A percentile compares a stretch with the other conserved stretches of the same genome.
phyloP scores from a whole-genome alignment of 495 filamentous ascomycete genomes.

The Aspergillus campestris region DNA sequence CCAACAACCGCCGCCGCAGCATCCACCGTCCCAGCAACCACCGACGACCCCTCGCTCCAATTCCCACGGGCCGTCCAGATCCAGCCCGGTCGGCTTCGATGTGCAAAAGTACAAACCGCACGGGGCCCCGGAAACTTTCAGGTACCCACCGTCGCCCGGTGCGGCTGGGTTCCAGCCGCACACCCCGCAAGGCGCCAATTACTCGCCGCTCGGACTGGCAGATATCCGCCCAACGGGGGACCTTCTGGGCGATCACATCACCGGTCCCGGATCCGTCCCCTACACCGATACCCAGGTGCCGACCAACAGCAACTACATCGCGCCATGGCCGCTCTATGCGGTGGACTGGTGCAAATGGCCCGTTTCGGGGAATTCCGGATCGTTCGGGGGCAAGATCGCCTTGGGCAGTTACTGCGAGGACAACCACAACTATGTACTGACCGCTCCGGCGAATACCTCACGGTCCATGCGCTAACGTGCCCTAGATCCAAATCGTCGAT shows the following conservation, averaged over 20 bases:
- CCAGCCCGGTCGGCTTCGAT: slow-evolving; percentile 73
- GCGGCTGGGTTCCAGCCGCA: slow-evolving; percentile 53
- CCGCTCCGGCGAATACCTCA: not conserved
- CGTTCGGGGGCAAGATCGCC: slow-evolving; percentile 82
- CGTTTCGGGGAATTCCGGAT: slow-evolving; percentile 53
- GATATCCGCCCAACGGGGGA: slow-evolving; percentile 80
- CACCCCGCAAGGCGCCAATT: slow-evolving; percentile 63
- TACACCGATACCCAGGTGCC: slow-evolving; percentile 45
- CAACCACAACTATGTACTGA: slow-evolving; percentile 87
- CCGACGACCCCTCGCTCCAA: slow-evolving; percentile 61
- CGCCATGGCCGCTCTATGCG: slow-evolving; percentile 91
- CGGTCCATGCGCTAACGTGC: slow-evolving; percentile 10
- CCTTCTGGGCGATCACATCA: slow-evolving; percentile 56
- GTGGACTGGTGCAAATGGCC: slow-evolving; percentile 99
- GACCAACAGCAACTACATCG: slow-evolving; percentile 81
- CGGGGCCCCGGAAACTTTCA: slow-evolving; percentile 52
- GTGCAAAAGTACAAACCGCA: slow-evolving; percentile 66
- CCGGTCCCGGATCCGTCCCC: slow-evolving; percentile 28
- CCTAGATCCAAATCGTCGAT: slow-evolving; percentile 95
- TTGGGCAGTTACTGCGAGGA: slow-evolving; percentile 96
- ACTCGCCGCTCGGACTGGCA: slow-evolving; percentile 81
- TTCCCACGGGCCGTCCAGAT: slow-evolving; percentile 67
- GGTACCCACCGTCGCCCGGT: slow-evolving; percentile 61
- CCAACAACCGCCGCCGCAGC: slow-evolving; percentile 11
- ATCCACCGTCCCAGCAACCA: slow-evolving; percentile 37